Evolutionary conservation across 345 rosid species (phyloP), one percentile per base, ranked within the genome.

Genomic region (Ceriops decandra): DNA sequence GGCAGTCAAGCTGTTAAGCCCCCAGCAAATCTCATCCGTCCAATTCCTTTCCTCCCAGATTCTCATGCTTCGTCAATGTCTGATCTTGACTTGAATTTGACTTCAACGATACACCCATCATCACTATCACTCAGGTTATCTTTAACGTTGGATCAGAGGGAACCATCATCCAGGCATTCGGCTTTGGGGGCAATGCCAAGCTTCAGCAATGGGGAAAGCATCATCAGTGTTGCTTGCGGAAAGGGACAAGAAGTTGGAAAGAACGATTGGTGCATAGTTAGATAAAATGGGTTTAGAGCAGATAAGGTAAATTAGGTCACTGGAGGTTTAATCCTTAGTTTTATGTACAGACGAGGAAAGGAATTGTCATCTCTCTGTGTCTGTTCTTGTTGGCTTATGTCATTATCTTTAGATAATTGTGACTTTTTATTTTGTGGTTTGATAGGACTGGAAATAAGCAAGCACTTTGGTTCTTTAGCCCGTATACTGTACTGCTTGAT

Each of bases 41-140:
- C 87, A 5, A 20, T 75, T 9, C 76, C 85, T 47, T 30, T 58
- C n/a, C 60, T 66, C 52, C 76, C 78, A 15, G 67, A 77, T 31
- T 61, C 74, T 60, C 76, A 36, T 26, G n/a, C 72, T 53, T n/a
- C 82, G 6, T 62, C 64, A 9, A 9, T 71, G 63, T 73, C 78
- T 16, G 82, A 85, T 72, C 77, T 83, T 16, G 76, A 82, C 64
- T 70, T 79, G 47, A 82, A 79, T 69, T 54, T 73, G 68, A 77
- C 69, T 36, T 46, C 80, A 19, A 54, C 52, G 0, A 42, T 28
- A 2, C 85, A 70, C 5, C 81, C 85, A 26, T 73, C 79, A 26
- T 71, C 88, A 1, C 66, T 91, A 63, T 85, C 98, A 7, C 92
- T 87, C 22, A 80, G 80, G 69, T 85, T 88, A 47, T 85, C 91